Conservation (phyloP, 2,329 filamentous ascomycete species). For the Aspergillus chevalieri region DNA sequence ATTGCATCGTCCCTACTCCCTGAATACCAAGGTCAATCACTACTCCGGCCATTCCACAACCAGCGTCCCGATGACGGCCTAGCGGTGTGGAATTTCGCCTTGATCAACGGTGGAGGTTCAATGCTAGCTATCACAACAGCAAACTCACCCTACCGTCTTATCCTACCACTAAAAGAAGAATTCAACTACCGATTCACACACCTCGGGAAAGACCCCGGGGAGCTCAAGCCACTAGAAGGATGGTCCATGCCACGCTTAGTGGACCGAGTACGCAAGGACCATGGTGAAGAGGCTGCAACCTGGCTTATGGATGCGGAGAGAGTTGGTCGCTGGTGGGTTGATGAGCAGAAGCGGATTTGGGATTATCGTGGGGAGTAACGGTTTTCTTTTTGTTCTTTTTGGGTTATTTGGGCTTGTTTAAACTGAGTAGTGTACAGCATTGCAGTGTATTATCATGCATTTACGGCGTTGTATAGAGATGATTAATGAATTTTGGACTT, state of each 20-base stretch:
- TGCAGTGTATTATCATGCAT: not conserved
- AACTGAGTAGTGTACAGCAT: not conserved
- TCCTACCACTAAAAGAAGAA: conserved; percentile 70
- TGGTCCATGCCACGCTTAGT: conserved; percentile 24
- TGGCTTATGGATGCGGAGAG: conserved; percentile 33
- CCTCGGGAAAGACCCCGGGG: conserved; percentile 28
- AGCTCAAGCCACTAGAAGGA: conserved; percentile 22
- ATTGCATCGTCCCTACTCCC: conserved; percentile 36
- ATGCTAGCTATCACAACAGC: conserved; percentile 61
- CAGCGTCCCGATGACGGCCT: conserved; percentile 14
- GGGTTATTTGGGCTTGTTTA: not conserved
- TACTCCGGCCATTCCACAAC: conserved; percentile 35
- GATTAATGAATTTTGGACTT: too few relatives aligned
- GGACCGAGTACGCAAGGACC: conserved; percentile 16
- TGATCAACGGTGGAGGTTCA: conserved; percentile 29
- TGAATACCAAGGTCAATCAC: conserved; percentile 44
- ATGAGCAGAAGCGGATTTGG: conserved; percentile 25
- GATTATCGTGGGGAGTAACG: conserved; percentile 14
- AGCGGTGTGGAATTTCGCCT: conserved; percentile 26
- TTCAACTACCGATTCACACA: conserved; percentile 40
- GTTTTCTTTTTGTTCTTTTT: too few relatives aligned
- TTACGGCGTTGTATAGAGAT: not conserved
- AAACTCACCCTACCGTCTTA: conserved; percentile 68
- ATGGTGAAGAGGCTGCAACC: conserved; percentile 24
- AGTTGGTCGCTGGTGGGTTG: conserved; percentile 33